phyloP scores from a whole-genome alignment of 2,329 filamentous ascomycete genomes.

The Alternaria rosae region DNA sequence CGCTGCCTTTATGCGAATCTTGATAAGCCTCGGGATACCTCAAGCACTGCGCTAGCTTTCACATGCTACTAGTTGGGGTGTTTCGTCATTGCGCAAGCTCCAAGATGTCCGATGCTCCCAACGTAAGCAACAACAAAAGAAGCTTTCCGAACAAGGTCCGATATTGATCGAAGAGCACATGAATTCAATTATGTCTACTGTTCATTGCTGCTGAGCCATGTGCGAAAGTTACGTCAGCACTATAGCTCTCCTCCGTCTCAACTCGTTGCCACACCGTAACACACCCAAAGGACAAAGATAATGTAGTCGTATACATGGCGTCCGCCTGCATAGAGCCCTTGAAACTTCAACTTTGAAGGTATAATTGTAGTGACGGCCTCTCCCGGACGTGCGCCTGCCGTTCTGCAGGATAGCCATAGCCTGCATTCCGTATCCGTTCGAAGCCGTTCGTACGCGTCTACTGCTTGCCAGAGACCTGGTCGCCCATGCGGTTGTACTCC shows the following conservation, averaged over 20 bases:
- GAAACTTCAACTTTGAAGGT: constrained; percentile 1
- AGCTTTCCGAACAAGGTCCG: neutral
- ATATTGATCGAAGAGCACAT: neutral
- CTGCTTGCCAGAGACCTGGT: constrained; percentile 74
- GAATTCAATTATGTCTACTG: neutral
- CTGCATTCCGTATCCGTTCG: constrained; percentile 17
- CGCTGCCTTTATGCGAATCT: neutral
- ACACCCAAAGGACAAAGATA: constrained; percentile 6
- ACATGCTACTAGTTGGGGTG: constrained; percentile 3
- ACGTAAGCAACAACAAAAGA: neutral
- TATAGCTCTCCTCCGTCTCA: constrained; percentile 4
- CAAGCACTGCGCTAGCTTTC: neutral
- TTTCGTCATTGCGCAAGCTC: constrained; percentile 1
- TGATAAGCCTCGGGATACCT: constrained; percentile 6
- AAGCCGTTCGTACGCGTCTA: constrained; percentile 47
- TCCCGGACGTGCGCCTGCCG: constrained; percentile 10
- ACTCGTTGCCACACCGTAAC: constrained; percentile 7
- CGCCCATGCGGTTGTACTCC: constrained; percentile 86
- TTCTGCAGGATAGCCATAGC: constrained; percentile 1
- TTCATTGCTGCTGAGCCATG: neutral
- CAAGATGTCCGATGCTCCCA: neutral
- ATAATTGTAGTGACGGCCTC: constrained; percentile 5
- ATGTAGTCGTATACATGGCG: constrained; percentile 4
- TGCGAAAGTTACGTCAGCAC: constrained; percentile 2
- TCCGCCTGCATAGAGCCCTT: neutral